These are phyloP conservation scores for Mucor irregularis DNA, from an alignment of 371 early-diverging fungal genomes.

Conservation along the genomic window DNA sequence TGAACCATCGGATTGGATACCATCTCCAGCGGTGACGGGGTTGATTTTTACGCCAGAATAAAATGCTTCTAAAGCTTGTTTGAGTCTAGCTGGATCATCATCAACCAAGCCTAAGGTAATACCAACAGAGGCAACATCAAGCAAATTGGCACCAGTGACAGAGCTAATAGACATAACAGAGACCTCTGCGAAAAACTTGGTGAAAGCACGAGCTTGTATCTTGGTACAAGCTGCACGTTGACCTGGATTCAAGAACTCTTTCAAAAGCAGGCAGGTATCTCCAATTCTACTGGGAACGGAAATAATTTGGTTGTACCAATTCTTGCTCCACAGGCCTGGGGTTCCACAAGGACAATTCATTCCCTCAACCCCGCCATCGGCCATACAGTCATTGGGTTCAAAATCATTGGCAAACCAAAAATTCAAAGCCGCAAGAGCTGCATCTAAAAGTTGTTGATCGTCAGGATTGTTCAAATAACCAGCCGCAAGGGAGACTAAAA, in stretches of 20 bases:
- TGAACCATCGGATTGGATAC: conserved; percentile 37
- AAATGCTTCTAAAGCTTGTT: conserved; percentile 14
- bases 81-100: conserved; percentile 1
- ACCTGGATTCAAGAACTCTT: conserved; percentile 1
- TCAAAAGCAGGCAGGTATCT: conserved; percentile 23
- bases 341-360: conserved; percentile 37
- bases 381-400: conserved; percentile 16
- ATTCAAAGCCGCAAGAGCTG: conserved; percentile 13
- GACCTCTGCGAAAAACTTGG: background rate
- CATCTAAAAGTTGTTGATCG: conserved; percentile 4
- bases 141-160: conserved; percentile 28
- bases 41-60: conserved; percentile 20
- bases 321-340: conserved; percentile 34
- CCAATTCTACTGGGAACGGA: conserved; percentile 21
- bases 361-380: conserved; percentile 14
- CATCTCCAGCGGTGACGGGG: conserved; percentile 13
- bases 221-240: conserved; percentile 14
- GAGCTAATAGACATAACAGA: background rate
- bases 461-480: conserved; percentile 1
- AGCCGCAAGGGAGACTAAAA: conserved; percentile 5
- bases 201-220: conserved; percentile 21
- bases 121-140: conserved; percentile 30
- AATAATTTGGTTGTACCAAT: conserved; percentile 35
- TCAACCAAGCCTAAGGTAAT: conserved; percentile 20
- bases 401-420: conserved; percentile 38